phyloP scores from a whole-genome alignment of 1,284 basidiomycete species.

The Cryptococcus sp. region DNA sequence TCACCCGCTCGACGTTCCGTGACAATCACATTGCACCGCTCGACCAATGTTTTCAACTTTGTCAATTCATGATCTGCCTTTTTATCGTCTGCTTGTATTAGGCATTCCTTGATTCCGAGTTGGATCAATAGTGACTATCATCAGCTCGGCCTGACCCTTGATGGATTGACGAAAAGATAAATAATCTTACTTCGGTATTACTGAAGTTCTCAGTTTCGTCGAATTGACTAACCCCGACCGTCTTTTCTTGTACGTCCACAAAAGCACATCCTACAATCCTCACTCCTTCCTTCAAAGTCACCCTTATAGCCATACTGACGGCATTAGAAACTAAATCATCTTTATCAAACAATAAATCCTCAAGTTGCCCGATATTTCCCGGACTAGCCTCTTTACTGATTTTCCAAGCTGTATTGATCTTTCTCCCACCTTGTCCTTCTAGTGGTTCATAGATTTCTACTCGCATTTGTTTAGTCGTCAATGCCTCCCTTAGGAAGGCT shows the following conservation, averaged over 20 bases:
- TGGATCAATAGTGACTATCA: conserved; percentile 86
- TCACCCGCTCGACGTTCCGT: conserved; percentile 80
- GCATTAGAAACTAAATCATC: conserved; percentile 80
- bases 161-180: not conserved
- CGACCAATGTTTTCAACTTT: conserved; percentile 77
- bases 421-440: conserved; percentile 58
- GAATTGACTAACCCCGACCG: conserved; percentile 71
- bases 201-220: conserved; percentile 94
- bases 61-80: conserved; percentile 71
- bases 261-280: conserved; percentile 55
- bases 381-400: conserved; percentile 79
- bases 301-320: conserved; percentile 83
- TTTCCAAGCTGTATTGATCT: conserved; percentile 66
- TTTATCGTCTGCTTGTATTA: conserved; percentile 55
- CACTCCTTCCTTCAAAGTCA: conserved; percentile 58
- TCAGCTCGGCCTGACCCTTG: not conserved
- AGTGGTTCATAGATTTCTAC: conserved; percentile 89
- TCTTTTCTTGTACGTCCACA: conserved; percentile 54
- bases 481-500: conserved; percentile 78
- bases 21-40: conserved; percentile 84
- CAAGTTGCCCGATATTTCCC: conserved; percentile 88
- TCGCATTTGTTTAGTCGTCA: conserved; percentile 84
- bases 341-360: conserved; percentile 85
- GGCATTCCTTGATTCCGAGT: conserved; percentile 90
- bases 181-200: conserved; percentile 85